Percentiles rank a stretch among this genome's conserved stretches.
These are phyloP conservation scores for Diaporthe helianthi DNA, from an alignment of 2,329 filamentous ascomycete genomes.

Conservation along the genomic window DNA sequence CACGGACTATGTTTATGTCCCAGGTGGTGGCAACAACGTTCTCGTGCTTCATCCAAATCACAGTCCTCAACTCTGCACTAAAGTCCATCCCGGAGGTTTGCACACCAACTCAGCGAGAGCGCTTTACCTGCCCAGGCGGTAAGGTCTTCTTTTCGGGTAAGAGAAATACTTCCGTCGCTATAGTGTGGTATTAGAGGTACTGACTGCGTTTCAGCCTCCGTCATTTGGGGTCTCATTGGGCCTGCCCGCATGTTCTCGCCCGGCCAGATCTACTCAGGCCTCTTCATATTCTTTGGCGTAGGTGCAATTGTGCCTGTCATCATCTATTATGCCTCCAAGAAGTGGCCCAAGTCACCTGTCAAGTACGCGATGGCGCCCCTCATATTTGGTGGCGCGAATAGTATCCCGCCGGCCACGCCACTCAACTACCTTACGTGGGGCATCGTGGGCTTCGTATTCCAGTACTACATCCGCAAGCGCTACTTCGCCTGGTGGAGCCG, in stretches of 20 bases:
- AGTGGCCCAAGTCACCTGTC: slow-evolving; percentile 58
- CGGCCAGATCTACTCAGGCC: slow-evolving; percentile 65
- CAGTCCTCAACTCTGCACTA: slow-evolving; percentile 68
- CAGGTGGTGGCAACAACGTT: slow-evolving; percentile 72
- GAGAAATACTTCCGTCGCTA: slow-evolving; percentile 19
- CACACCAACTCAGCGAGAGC: slow-evolving; percentile 59
- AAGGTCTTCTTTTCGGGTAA: slow-evolving; percentile 68
- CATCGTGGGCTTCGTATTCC: slow-evolving; percentile 73
- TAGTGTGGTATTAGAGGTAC: background rate
- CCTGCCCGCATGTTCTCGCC: slow-evolving; percentile 69
- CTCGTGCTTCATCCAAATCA: slow-evolving; percentile 71
- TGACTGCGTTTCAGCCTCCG: slow-evolving; percentile 52
- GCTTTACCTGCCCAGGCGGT: slow-evolving; percentile 70
- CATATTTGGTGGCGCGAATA: slow-evolving; percentile 65
- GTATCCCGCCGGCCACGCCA: slow-evolving; percentile 71
- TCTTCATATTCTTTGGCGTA: slow-evolving; percentile 66
- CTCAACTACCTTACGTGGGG: slow-evolving; percentile 80
- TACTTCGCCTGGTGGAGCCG: slow-evolving; percentile 76
- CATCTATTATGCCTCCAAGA: slow-evolving; percentile 57
- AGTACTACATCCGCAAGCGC: slow-evolving; percentile 69
- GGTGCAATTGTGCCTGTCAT: slow-evolving; percentile 61
- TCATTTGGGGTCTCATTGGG: slow-evolving; percentile 73
- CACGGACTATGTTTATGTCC: slow-evolving; percentile 69
- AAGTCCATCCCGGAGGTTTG: slow-evolving; percentile 70
- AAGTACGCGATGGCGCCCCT: slow-evolving; percentile 66